Base-by-base conservation (phyloP, 1,284 basidiomycete species). In the Ganoderma lingzhi region DNA sequence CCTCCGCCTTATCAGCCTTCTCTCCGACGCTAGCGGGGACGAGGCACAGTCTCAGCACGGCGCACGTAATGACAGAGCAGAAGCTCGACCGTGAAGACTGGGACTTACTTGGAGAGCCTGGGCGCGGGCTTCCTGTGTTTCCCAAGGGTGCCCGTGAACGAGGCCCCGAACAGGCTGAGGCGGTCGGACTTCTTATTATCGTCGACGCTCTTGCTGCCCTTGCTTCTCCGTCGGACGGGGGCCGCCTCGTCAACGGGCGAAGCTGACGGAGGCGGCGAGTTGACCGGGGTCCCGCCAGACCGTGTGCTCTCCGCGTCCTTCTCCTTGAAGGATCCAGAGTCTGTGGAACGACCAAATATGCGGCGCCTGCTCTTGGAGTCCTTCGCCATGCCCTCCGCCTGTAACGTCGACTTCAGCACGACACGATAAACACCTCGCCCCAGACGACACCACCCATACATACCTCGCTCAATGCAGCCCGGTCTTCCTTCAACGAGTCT, bases 41-140 rank as follows among this genome's bases (percentile, higher is more conserved):
- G 14, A 23, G 39, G 17, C 30, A 32, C 53, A 56, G n/a, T 62
- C 44, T 71, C 17, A 72, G 64, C 53, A 69, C 42, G 53, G 64
- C 61, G 53, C 19, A 42, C 10, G 60, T 42, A 59, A 45, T 48
- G 44, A 6, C 45, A 32, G 19, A 32, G 19, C 44, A 67, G 32
- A 28, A 55, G 56, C 30, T 59, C n/a, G 56, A 39, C 35, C 35
- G 56, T 35, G 56, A 19, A 59, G 56, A 59, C 39, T 6, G 39
- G 39, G 39, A 41, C 87, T 74, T 78, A 89, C 86, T 82, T 81
- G 58, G 87, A 87, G 73, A 89, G 88, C 77, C 87, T 87, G 15
- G 95, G 95, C 3, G 94, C 85, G 1, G 95, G 95, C 78, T 97
- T 97, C 71, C 95, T 83, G 63, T 83, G 82, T 76, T 92, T 92